Base-by-base conservation (phyloP, 441 rosid genomes). In the Capsella rubella region DNA sequence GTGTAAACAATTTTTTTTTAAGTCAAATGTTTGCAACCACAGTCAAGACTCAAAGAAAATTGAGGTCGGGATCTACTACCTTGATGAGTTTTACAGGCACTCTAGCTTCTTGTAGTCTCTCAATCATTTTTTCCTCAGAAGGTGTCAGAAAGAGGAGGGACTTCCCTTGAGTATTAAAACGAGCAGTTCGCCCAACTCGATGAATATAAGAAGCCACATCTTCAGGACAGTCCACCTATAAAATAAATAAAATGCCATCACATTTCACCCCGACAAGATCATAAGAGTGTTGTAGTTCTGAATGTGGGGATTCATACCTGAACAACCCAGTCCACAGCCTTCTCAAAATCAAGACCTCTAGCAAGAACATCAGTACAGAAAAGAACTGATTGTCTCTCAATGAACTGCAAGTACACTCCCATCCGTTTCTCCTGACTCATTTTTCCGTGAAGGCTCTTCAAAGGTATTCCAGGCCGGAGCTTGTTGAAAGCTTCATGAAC, bases 151-250 rank as follows among this genome's bases (percentile, higher is more conserved):
- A 95, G 76, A 95, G 82, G 67, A 92, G 85, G 0, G 97, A 90
- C 73, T 84, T 88, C 73, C 99, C 98, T 42, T 83, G 81, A 37
- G 92, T 80, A 43, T 63, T 76, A 82, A 87, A 88, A 40, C 99
- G 95, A 69, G 99, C 99, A 28, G 99, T 92, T 34, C 98, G 97
- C 54, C 99, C 99, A 81, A 89, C 99, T 79, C 98, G 92, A 78
- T 95, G 97, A 69, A 92, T 90, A 87, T 92, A 95, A 65, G 98
- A 87, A 62, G 87, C 85, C 72, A 89, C 96, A 79, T 90, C 95
- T 45, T 95, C 99, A n/a, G 99, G 99, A 81, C 98, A 92, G 78
- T 95, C 98, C 57, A 88, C 82, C 99, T 95, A 83, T 16, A 49
- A 62, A 31, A 66, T 66, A 72, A 43, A 71, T 63, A 40, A 1